Evolutionary conservation across 805 yeast genomes (phyloP).

Genomic region (Maudiozyma bulderi): DNA sequence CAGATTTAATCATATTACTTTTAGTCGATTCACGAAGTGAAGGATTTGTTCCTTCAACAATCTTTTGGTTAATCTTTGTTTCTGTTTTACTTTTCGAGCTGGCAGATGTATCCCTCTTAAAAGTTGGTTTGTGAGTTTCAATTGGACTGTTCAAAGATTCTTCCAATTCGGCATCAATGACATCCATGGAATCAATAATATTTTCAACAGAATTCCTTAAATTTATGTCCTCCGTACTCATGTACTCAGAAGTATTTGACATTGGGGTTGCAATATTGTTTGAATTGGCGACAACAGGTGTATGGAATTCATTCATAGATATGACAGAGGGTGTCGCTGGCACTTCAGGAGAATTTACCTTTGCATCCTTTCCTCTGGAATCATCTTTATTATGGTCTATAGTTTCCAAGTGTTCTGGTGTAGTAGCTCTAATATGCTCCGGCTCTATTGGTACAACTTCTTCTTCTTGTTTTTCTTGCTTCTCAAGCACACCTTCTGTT

Average conservation of each 20-base stretch:
- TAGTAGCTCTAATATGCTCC: no score
- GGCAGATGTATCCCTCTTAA: not conserved
- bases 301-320: not conserved
- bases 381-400: not conserved
- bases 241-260: constrained; percentile 2
- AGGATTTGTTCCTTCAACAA: no score
- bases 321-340: not conserved
- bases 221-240: constrained; percentile 1
- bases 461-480: no score
- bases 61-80: no score
- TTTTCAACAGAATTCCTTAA: constrained; percentile 1
- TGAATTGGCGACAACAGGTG: not conserved
- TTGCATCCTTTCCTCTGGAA: not conserved
- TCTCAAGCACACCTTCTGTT: no score
- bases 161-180: not conserved
- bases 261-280: not conserved
- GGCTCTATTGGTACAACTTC: no score
- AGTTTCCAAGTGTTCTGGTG: no score
- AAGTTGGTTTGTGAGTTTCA: not conserved
- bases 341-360: not conserved
- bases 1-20: not conserved
- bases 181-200: constrained; percentile 2
- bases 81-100: not conserved
- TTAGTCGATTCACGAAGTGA: no score
- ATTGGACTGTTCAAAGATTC: not conserved